Percentiles rank a stretch among this genome's conserved stretches.
phyloP scores from a whole-genome alignment of 345 rosid species.

The Lepidium africanum region DNA sequence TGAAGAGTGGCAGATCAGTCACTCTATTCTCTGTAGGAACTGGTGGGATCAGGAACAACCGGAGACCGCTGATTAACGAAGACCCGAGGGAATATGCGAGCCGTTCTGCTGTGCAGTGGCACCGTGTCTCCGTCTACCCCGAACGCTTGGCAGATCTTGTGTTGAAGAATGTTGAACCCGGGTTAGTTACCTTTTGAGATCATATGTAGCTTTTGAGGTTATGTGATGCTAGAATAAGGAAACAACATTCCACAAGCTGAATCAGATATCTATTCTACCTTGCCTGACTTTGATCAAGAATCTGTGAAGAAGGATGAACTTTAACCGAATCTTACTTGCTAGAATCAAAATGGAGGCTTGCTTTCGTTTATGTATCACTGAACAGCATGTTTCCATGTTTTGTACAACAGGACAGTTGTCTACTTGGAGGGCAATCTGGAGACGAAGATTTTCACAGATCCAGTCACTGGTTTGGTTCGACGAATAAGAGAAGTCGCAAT shows the following conservation, averaged over 20 bases:
- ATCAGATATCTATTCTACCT: neutral
- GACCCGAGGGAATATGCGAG: conserved; percentile 71
- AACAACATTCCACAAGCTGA: neutral
- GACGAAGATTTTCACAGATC: conserved; percentile 74
- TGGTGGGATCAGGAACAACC: conserved; percentile 73
- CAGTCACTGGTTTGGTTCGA: conserved; percentile 63
- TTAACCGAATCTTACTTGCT: neutral
- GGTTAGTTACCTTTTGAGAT: conserved; percentile 49
- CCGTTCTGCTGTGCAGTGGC: conserved; percentile 76
- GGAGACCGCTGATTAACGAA: conserved; percentile 68
- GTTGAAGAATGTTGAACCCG: conserved; percentile 57
- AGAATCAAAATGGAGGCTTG: neutral
- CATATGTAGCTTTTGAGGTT: neutral
- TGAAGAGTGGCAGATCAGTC: conserved; percentile 49
- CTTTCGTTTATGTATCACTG: neutral
- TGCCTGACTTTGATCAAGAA: neutral
- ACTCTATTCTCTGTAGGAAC: conserved; percentile 74
- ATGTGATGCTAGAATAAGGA: neutral
- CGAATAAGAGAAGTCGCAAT: conserved; percentile 75
- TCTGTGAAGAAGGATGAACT: neutral
- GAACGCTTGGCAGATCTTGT: conserved; percentile 46
- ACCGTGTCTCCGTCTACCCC: conserved; percentile 72
- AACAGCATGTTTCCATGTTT: neutral
- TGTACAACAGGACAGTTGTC: conserved; percentile 36
- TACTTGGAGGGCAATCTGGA: conserved; percentile 90